phyloP scores from a whole-genome alignment of 2,329 filamentous ascomycete species.

The Aspergillus calidoustus region DNA sequence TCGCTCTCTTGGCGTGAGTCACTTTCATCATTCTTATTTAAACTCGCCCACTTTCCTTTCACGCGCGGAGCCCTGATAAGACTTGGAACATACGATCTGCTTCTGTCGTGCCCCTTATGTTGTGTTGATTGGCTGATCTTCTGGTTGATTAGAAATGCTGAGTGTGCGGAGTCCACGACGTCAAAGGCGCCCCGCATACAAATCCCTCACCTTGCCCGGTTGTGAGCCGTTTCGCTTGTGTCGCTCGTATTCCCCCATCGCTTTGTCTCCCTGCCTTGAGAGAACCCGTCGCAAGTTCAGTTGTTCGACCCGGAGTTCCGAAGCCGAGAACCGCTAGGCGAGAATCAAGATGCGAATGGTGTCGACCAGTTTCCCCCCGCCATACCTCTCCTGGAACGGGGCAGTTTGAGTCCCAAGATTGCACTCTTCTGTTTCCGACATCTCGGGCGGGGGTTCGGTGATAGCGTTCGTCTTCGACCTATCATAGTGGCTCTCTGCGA shows the following conservation, averaged over 20 bases:
- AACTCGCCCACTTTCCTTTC: not conserved
- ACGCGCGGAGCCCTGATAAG: not conserved
- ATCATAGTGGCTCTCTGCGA: not conserved
- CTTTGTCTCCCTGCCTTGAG: not conserved
- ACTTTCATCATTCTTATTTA: constrained; percentile 9
- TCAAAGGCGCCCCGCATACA: not conserved
- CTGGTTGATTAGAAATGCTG: constrained; percentile 1
- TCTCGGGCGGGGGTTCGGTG: not conserved
- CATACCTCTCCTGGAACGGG: not conserved
- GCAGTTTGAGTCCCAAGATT: not conserved
- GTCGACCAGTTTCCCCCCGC: not conserved
- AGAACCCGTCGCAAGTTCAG: not conserved
- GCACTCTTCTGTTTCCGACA: not conserved
- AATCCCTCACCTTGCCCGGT: not conserved
- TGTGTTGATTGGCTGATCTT: not conserved
- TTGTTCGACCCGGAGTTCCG: not conserved
- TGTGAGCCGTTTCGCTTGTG: not conserved
- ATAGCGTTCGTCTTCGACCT: not conserved
- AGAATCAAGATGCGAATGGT: not conserved
- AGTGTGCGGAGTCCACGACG: not conserved
- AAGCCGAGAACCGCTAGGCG: not conserved
- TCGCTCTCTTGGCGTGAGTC: constrained; percentile 9
- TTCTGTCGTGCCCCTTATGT: not conserved
- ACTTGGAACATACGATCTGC: constrained; percentile 1
- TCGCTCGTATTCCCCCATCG: too few relatives aligned